Percentiles rank a stretch among this genome's conserved stretches.
Conservation (phyloP, 2,329 filamentous ascomycete genomes). For the Aspergillus ochraceoroseus region DNA sequence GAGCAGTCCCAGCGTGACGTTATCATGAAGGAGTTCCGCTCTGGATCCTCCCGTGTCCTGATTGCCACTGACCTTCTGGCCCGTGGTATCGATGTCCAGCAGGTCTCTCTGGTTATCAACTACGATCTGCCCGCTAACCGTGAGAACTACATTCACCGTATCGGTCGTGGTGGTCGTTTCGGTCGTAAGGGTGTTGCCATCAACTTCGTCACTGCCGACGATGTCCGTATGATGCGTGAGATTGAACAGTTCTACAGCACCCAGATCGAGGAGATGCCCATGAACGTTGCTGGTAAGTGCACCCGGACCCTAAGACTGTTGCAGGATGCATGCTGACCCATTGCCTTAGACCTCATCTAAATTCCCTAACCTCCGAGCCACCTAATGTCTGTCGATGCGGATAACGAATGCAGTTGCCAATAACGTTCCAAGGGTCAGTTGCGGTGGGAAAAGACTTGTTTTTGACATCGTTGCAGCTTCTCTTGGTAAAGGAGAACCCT, state of each 20-base stretch:
- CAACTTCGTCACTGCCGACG: conserved; percentile 99
- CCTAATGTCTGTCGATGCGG: conserved; percentile 34
- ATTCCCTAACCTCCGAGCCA: conserved; percentile 25
- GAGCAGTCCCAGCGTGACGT: conserved; percentile 95
- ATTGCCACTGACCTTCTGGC: conserved; percentile 97
- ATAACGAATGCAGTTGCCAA: conserved; percentile 36
- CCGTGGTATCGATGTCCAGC: conserved; percentile 99
- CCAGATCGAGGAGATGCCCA: conserved; percentile 99
- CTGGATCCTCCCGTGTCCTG: conserved; percentile 94
- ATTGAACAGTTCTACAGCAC: conserved; percentile 99
- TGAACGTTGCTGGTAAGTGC: conserved; percentile 67
- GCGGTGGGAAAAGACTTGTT: conserved; percentile 25
- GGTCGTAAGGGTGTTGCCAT: conserved; percentile 99
- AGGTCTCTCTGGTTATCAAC: conserved; percentile 99
- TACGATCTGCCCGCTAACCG: conserved; percentile 98
- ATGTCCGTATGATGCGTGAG: conserved; percentile 99
- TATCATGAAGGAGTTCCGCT: conserved; percentile 99
- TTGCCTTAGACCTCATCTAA: conserved; percentile 43
- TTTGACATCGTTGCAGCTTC: conserved; percentile 27
- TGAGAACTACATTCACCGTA: conserved; percentile 99
- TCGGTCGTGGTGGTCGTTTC: conserved; percentile 99
- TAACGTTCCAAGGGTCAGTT: conserved; percentile 26
- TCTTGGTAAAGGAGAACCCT: conserved; percentile 30
- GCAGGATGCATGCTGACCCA: conserved; percentile 13
- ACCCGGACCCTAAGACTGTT: too few relatives aligned